These are phyloP conservation scores for Boletus reticuloceps DNA, from an alignment of 768 basidiomycete genomes.

Conservation along the genomic window DNA sequence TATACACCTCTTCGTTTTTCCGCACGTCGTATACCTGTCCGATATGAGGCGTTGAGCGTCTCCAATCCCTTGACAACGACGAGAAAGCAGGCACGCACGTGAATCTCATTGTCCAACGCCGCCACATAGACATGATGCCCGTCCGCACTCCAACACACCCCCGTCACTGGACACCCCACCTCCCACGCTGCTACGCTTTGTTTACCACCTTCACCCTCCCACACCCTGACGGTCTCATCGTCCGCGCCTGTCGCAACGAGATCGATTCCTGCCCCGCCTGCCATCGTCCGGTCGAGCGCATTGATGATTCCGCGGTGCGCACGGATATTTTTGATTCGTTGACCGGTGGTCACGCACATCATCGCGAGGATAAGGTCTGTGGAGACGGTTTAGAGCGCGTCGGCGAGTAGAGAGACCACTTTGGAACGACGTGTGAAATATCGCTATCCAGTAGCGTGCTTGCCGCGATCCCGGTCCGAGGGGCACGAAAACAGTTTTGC, in stretches of 20 bases:
- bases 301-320: conserved; percentile 94
- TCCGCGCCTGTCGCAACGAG: conserved; percentile 87
- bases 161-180: conserved; percentile 86
- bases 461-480: background rate
- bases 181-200: conserved; percentile 77
- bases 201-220: conserved; percentile 83
- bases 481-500: background rate
- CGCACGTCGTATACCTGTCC: conserved; percentile 84
- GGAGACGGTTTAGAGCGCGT: conserved; percentile 77
- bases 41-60: too few species aligned
- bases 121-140: conserved; percentile 88
- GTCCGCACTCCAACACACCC: conserved; percentile 90
- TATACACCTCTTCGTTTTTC: conserved; percentile 76
- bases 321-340: conserved; percentile 75
- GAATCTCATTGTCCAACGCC: conserved; percentile 93
- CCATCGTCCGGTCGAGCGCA: conserved; percentile 80
- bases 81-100: conserved; percentile 52
- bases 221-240: too few species aligned
- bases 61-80: background rate
- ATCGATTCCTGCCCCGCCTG: conserved; percentile 80
- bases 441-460: conserved; percentile 14
- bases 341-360: conserved; percentile 80
- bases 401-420: conserved; percentile 78
- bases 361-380: conserved; percentile 85
- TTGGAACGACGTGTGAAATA: conserved; percentile 18